Evolutionary conservation across 2,329 filamentous ascomycete species (phyloP), one percentile per base, ranked within the genome.

Genomic region (Thermochaetoides dissita): DNA sequence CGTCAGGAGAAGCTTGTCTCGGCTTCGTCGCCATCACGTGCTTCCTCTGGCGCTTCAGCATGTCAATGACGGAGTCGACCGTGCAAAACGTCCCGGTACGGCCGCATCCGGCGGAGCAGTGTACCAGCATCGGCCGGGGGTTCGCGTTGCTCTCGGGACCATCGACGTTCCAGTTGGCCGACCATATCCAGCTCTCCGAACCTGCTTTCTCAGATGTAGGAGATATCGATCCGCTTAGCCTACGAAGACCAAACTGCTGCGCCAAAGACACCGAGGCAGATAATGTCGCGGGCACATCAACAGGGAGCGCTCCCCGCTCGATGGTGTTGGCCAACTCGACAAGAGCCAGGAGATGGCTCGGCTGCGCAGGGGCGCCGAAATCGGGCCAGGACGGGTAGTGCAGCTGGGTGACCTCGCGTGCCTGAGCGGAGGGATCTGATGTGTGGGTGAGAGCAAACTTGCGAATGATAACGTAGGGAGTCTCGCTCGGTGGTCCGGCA

Each of bases 331-430:
- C 84, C 40, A 94, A 74, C 59, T 95, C 87, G n/a, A 96, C 84
- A 10, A 98, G 65, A 2, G 81, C 84, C 10, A 98, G 70, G 2
- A 98, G 71, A 54, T 96, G 87, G 6, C 78, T 76, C 1, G 91
- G 87, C 54, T 93, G 83, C 0, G 91, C 87, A 0, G 89, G 89
- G 0, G 87, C 82, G 12, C 91, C 91, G 60, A 96, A 95, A 56
- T 98, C 91, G 0, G 91, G 91, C 91, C 91, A 98, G n/a, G 82
- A 80, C 0, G 86, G 79, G 59, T 95, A 96, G 57, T 96, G 88
- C 10, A 98, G 67, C 53, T 98, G 91, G 0, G 88, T 95, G 47
- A 98, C 81, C 60, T 96, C 88, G 24, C 89, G 82, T 51, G 94
- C 81, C 0, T 86, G 84, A 12, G 78, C 76, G 55, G 94, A 95